phyloP scores from a whole-genome alignment of 1,284 basidiomycete genomes.

The Sporisorium graminicola region DNA sequence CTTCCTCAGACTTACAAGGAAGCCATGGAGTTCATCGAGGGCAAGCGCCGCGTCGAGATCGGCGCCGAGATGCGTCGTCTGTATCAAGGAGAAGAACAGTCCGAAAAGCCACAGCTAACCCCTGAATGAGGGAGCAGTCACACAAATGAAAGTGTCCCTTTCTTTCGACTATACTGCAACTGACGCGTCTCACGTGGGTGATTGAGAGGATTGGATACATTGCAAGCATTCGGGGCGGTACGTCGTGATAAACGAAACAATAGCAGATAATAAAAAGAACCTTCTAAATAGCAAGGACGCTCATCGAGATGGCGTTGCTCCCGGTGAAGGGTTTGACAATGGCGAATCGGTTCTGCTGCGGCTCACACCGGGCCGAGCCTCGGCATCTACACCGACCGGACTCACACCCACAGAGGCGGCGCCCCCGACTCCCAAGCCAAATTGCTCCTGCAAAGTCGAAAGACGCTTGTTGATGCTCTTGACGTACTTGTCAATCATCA shows the following conservation, averaged over 20 bases:
- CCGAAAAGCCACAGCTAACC: not conserved
- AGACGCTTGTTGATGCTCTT: conserved; percentile 64
- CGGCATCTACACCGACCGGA: conserved; percentile 19
- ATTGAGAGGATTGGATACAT: not conserved
- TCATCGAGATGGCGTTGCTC: conserved; percentile 15
- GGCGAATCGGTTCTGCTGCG: conserved; percentile 34
- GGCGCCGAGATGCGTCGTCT: conserved; percentile 57
- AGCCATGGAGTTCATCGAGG: conserved; percentile 64
- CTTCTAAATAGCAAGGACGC: not conserved
- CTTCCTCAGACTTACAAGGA: conserved; percentile 58
- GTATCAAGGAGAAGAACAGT: conserved; percentile 26
- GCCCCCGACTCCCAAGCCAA: conserved; percentile 15
- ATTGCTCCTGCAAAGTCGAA: conserved; percentile 48
- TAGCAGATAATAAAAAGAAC: not conserved
- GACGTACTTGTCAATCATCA: conserved; percentile 65
- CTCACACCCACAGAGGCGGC: conserved; percentile 9
- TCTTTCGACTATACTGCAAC: no score
- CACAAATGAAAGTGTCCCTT: not conserved
- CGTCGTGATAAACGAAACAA: not conserved
- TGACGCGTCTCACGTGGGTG: not conserved
- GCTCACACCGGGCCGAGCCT: conserved; percentile 23
- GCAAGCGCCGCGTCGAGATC: conserved; percentile 55
- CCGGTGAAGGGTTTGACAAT: conserved; percentile 21
- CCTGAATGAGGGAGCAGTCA: not conserved
- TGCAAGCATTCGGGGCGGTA: conserved; percentile 17